These are phyloP conservation scores for Candida boidinii DNA, from an alignment of 805 yeast genomes.

Conservation along the genomic window DNA sequence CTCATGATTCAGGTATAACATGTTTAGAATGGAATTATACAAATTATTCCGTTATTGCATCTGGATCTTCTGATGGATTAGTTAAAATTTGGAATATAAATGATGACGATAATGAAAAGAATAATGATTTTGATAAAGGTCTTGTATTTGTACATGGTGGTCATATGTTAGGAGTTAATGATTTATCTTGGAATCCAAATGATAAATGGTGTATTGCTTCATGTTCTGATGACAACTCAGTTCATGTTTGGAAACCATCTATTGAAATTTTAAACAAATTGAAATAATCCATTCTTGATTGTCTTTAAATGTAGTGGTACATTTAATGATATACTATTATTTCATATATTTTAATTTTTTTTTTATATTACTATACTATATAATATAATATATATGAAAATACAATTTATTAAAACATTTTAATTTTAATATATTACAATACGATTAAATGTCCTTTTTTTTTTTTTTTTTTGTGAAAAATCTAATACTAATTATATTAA, in stretches of 20 bases:
- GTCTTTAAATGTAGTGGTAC: too few species aligned
- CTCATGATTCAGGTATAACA: constrained; percentile 51
- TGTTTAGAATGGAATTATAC: constrained; percentile 68
- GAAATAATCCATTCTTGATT: too few species aligned
- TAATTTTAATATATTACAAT: too few species aligned
- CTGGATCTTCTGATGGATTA: constrained; percentile 54
- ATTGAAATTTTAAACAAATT: constrained; percentile 10
- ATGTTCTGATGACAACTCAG: constrained; percentile 76
- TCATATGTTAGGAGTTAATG: constrained; percentile 81
- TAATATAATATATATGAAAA: too few species aligned
- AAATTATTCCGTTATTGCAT: constrained; percentile 46
- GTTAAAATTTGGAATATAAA: constrained; percentile 57
- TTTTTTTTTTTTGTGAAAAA: too few species aligned
- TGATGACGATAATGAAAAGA: constrained; percentile 9
- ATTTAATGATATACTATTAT: too few species aligned
- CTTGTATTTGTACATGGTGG: constrained; percentile 71
- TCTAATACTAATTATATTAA: too few species aligned
- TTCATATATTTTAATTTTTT: too few species aligned
- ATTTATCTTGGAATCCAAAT: constrained; percentile 72
- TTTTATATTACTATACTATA: too few species aligned
- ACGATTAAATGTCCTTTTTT: too few species aligned
- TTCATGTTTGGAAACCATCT: constrained; percentile 80
- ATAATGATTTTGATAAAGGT: constrained; percentile 13
- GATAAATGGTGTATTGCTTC: constrained; percentile 65
- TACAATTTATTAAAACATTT: too few species aligned